These are phyloP conservation scores for Fusarium lyarnte DNA, from an alignment of 2,329 filamentous ascomycete genomes.

Conservation along the genomic window DNA sequence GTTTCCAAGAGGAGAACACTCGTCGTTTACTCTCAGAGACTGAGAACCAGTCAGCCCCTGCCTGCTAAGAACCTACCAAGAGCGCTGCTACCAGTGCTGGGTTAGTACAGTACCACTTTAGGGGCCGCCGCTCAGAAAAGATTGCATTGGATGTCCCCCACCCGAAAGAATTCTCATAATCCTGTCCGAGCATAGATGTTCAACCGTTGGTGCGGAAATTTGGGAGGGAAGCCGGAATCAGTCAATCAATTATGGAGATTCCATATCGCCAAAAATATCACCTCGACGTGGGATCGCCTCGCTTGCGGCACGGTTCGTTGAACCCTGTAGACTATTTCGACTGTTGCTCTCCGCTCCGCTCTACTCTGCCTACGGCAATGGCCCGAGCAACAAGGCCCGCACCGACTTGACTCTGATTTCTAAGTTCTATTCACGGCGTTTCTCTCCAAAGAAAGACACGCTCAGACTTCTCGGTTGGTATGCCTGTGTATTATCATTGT, in stretches of 20 bases:
- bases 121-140: slow-evolving; percentile 10
- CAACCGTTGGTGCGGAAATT: slow-evolving; percentile 6
- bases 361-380: not conserved
- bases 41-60: slow-evolving; percentile 27
- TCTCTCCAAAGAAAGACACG: not conserved
- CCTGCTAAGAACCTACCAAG: slow-evolving; percentile 5
- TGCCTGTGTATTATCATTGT: not conserved
- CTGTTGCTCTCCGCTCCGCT: not conserved
- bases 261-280: slow-evolving; percentile 1
- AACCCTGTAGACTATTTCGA: slow-evolving; percentile 9
- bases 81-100: not conserved
- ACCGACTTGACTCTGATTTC: not conserved
- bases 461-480: not conserved
- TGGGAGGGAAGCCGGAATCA: not conserved
- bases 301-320: slow-evolving; percentile 21
- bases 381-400: not conserved
- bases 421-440: not conserved
- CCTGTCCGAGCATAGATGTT: not conserved
- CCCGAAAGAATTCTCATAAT: slow-evolving; percentile 2
- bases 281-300: slow-evolving; percentile 2
- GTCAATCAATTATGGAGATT: slow-evolving; percentile 15
- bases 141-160: slow-evolving; percentile 10
- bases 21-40: slow-evolving; percentile 22
- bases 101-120: not conserved
- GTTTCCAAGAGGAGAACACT: slow-evolving; percentile 25